Evolutionary conservation across 257 asterid species (phyloP).

Genomic region (Galeopsis tetrahit): DNA sequence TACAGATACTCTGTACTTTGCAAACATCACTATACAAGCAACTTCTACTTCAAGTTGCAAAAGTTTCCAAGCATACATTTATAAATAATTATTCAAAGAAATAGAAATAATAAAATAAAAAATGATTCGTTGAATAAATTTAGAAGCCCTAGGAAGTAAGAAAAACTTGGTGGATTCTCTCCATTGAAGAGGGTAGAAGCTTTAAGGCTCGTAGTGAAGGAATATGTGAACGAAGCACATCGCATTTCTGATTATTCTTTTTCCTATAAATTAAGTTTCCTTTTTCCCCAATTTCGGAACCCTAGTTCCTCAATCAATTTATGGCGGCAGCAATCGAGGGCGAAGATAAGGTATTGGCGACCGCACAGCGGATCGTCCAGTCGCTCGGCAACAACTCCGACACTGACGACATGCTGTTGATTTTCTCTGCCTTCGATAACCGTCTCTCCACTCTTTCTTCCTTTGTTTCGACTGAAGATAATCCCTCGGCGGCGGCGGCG

Average conservation of each 20-base stretch:
- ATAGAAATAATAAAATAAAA: too few relatives aligned
- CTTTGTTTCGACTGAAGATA: slow-evolving; percentile 44
- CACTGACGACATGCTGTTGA: slow-evolving; percentile 74
- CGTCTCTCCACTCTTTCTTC: slow-evolving; percentile 77
- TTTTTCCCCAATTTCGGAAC: slow-evolving; percentile 36
- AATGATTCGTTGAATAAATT: neutral
- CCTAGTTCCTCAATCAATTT: slow-evolving; percentile 37
- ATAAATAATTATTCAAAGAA: too few relatives aligned
- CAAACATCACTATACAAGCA: too few relatives aligned
- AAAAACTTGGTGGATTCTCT: neutral
- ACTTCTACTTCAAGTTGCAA: too few relatives aligned
- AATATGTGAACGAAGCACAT: neutral
- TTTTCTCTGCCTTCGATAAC: slow-evolving; percentile 76
- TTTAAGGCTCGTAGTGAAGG: neutral
- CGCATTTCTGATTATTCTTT: slow-evolving; percentile 11
- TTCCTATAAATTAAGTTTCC: neutral
- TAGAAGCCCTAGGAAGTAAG: too few relatives aligned
- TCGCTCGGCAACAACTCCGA: slow-evolving; percentile 64
- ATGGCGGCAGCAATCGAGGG: slow-evolving; percentile 76
- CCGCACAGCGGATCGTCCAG: slow-evolving; percentile 95
- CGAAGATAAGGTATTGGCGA: slow-evolving; percentile 78
- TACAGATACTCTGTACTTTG: too few relatives aligned
- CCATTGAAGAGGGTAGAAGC: neutral
- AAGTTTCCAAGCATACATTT: too few relatives aligned
- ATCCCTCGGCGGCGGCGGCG: slow-evolving; percentile 34